Conservation (phyloP, 805 yeast genomes). For the Monosporozyma siamensis region DNA sequence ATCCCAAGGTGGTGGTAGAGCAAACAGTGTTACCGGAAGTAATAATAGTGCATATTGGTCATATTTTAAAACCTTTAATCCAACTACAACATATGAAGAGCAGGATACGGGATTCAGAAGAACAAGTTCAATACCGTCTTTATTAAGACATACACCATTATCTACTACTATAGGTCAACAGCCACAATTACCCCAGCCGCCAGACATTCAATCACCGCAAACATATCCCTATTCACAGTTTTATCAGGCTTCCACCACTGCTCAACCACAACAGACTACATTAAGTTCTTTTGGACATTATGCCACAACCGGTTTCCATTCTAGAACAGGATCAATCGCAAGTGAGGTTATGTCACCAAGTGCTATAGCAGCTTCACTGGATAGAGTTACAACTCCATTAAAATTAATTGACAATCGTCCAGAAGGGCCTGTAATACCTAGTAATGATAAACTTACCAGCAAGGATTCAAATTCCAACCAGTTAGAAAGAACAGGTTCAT, state of each 20-base stretch:
- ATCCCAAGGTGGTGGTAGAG: constrained; percentile 6
- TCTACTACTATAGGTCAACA: constrained; percentile 16
- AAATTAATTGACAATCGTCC: background rate
- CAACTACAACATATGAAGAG: constrained; percentile 9
- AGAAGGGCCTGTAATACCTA: background rate
- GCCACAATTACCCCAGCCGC: constrained; percentile 13
- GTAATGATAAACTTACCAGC: no score
- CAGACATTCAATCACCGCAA: constrained; percentile 8
- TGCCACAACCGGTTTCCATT: constrained; percentile 20
- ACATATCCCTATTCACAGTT: constrained; percentile 23
- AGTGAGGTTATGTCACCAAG: constrained; percentile 28
- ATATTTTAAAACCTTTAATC: constrained; percentile 11
- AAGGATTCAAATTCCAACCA: no score
- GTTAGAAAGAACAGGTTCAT: background rate
- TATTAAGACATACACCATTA: constrained; percentile 16
- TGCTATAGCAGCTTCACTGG: constrained; percentile 8
- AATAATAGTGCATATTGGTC: constrained; percentile 17
- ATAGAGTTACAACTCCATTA: constrained; percentile 2
- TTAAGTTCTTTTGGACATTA: constrained; percentile 18
- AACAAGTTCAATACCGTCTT: constrained; percentile 24
- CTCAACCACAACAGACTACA: constrained; percentile 7
- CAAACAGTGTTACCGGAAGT: constrained; percentile 5
- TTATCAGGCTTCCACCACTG: constrained; percentile 15
- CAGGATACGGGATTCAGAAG: constrained; percentile 16
- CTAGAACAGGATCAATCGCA: constrained; percentile 24